Conservation (phyloP, 2,329 filamentous ascomycete species). For the Colletotrichum sp. region DNA sequence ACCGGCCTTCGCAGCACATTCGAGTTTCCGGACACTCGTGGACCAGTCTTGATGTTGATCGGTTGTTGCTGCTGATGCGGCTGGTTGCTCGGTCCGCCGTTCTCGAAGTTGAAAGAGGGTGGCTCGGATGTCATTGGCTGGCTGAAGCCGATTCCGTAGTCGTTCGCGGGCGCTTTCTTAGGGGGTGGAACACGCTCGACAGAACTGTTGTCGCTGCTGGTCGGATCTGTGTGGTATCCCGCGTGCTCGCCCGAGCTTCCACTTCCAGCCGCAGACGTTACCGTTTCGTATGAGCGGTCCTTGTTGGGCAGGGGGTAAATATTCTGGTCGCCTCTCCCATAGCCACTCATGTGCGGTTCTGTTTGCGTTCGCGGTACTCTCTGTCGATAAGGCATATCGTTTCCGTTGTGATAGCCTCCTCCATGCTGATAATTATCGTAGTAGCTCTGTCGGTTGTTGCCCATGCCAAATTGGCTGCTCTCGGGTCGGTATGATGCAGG, state of each 20-base stretch:
- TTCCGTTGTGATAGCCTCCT: conserved; percentile 31
- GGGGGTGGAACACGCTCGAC: conserved; percentile 73
- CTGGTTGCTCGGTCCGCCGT: not conserved
- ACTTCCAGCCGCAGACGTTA: conserved; percentile 77
- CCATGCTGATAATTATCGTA: conserved; percentile 42
- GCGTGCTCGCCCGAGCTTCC: conserved; percentile 76
- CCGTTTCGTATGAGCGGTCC: conserved; percentile 85
- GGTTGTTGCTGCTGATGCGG: not conserved
- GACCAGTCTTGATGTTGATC: not conserved
- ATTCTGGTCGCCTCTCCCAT: conserved; percentile 43
- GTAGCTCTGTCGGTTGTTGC: conserved; percentile 42
- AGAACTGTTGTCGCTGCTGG: conserved; percentile 90
- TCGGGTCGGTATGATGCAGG: conserved; percentile 45
- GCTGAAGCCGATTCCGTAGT: conserved; percentile 68
- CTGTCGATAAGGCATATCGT: conserved; percentile 33
- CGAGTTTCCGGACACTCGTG: not conserved
- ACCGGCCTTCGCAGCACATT: conserved; percentile 28
- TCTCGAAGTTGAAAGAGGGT: conserved; percentile 35
- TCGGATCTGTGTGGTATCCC: conserved; percentile 83
- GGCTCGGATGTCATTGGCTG: conserved; percentile 48
- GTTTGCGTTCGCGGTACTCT: conserved; percentile 48
- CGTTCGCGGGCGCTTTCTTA: conserved; percentile 60
- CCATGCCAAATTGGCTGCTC: conserved; percentile 43
- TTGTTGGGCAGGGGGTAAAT: conserved; percentile 65
- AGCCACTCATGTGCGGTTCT: conserved; percentile 48